Evolutionary conservation across 768 basidiomycete species (phyloP), one percentile per base, ranked within the genome.

Genomic region (Agaricus blazei): DNA sequence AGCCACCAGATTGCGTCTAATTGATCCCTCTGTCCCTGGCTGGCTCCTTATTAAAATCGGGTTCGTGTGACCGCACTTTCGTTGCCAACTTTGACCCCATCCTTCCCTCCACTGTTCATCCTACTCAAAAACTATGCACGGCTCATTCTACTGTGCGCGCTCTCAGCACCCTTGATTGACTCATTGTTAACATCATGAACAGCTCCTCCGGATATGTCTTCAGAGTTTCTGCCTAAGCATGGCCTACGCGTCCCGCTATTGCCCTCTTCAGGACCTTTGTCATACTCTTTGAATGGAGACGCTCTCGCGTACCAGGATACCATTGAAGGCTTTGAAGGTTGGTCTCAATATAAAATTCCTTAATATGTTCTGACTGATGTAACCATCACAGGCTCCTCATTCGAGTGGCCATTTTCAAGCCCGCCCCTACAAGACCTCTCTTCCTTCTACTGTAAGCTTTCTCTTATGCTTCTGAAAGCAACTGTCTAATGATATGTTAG

Each of bases 1-100:
- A 60, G 64, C 65, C 66, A 65, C 68, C 66, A 69, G 69, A 70
- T 70, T 67, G 60, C 57, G 51, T 61, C 52, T 63, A 65, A 64
- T 63, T 64, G 59, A 60, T 57, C 54, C 41, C 62, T 62, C 60
- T 64, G 68, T 64, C 70, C 68, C 67, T 66, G 67, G 56, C 56
- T 62, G 57, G 49, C 55, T 62, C 60, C 65, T 62, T 66, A 68
- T 71, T 72, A 72, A 72, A 64, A 59, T 58, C 62, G 51, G 57
- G 47, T 42, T 28, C 42, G 28, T 38, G 42, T 48, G 36, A 47
- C 40, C 29, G n/a, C 14, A 26, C 51, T 27, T 42, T 28, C 29
- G 24, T 24, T 46, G 28, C 45, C 50, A 37, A n/a, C 23, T 29
- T 5, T 9, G 23, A 48, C 42, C 24, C 36, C 36, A 23, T 26